Evolutionary conservation across 805 yeast genomes (phyloP), one percentile per base, ranked within the genome.

Genomic region (Pichia deserticola): DNA sequence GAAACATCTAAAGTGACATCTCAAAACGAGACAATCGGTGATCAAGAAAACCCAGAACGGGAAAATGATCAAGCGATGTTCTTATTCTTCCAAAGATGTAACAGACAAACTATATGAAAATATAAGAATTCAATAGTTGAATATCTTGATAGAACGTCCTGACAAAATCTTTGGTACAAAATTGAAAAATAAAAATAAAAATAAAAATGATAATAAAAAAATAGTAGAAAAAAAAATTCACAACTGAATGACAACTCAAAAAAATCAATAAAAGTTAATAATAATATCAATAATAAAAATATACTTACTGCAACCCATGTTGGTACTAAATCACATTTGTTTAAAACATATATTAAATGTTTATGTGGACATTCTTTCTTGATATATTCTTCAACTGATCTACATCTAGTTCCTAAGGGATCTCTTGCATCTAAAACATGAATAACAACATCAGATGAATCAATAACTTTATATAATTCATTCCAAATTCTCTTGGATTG

Each of bases 401-500:
- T 83, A 76, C 99, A 92, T 59, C 98, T 79, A 9, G 99, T 92
- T 48, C 99, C 99, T 57, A 89, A 63, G 27, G 99, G 99, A 72
- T 92, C 97, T 71, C 99, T 83, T 3, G 99, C 99, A 71, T 92
- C 99, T 49, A 92, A 73, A 28, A 93, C 99, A 61, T 93, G 97
- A 52, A 92, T 86, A 38, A 92, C 96, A 41, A 92, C 97, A 72
- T 92, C 99, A 0, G 97, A 89, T 10, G 98, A 92, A 69, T 92
- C 99, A 59, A 92, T 89, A 45, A 92, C 99, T 66, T 92, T 92
- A 70, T 93, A 92, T 53, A 92, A 75, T 67, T 92, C 99, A 68
- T 93, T 93, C 99, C 99, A 92, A 59, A 92, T 92, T 73, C 99
- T 86, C 71, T 92, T 92, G 44, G 97, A 89, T 72, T 92, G 99